Evolutionary conservation across 1,284 basidiomycete species (phyloP), one percentile per base, ranked within the genome.

Genomic region (Termitomyces sp.): DNA sequence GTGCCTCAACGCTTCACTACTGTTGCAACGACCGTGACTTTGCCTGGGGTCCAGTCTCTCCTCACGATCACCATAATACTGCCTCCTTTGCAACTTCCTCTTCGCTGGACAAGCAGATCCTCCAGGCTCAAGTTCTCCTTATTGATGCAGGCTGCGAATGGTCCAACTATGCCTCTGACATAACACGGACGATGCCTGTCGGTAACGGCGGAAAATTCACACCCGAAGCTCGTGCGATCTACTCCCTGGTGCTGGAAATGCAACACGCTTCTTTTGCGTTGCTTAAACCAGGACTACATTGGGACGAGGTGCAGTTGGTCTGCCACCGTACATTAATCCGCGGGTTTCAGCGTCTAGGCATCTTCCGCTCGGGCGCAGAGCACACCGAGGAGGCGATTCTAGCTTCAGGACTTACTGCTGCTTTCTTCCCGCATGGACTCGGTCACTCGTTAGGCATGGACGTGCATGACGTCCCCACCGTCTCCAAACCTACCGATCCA

Each of bases 71-170:
- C 50, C 63, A 76, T 31, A 85, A 88, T 65, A 68, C 66, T 21
- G 73, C 77, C 30, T 68, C 71, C 0, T 70, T 88, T 43, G 67
- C 71, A 1, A 72, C 78, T 38, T 69, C 68, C 15, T 33, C 39
- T 31, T 44, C 26, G 2, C 58, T 68, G 15, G 61, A 66, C 13
- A 77, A 74, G 46, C 69, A 76, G 9, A 63, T 90, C 36, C 66
- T 73, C 9, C 88, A n/a, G n/a, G n/a, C 92, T 0, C 91, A 94
- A 67, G 87, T 94, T 3, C 76, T 97, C 4, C 80, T 96, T 39
- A 93, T 96, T 58, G 94, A 97, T 65, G 93, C 93, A 1, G 92
- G 93, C 0, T 93, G 92, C 64, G 94, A 97, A 71, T 94, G 84
- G 85, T 77, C 84, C 43, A 88, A 83, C 67, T 90, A 93, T 62